Evolutionary conservation across 1,284 basidiomycete species (phyloP).

Genomic region (Mrakiaceae sp.): DNA sequence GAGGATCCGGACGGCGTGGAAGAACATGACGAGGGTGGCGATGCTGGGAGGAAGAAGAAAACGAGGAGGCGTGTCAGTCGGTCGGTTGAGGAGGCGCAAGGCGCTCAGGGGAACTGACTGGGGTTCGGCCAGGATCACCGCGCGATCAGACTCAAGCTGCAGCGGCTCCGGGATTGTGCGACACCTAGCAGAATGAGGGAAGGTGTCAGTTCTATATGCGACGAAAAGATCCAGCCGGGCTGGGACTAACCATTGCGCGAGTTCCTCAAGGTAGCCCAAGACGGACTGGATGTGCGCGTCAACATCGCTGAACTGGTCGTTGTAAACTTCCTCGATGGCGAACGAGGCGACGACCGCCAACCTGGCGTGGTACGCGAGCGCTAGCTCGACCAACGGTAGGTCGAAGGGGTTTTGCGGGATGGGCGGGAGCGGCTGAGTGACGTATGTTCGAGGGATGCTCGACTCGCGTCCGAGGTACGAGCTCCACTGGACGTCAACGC

Average conservation of each 20-base stretch:
- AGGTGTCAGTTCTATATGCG: no score
- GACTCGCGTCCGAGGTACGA: not conserved
- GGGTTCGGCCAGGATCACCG: not conserved
- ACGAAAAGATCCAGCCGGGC: no score
- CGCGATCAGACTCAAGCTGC: not conserved
- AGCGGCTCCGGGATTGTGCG: not conserved
- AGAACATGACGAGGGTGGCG: not conserved
- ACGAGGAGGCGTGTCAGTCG: not conserved
- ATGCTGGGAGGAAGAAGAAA: not conserved
- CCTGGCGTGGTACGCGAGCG: not conserved
- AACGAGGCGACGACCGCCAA: not conserved
- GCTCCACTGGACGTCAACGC: not conserved
- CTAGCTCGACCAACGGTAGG: not conserved
- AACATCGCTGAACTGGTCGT: not conserved
- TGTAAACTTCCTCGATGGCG: not conserved
- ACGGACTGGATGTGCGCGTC: not conserved
- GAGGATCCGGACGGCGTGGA: not conserved
- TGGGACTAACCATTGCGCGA: not conserved
- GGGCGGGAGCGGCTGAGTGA: not conserved
- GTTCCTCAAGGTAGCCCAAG: not conserved
- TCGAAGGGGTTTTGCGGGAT: not conserved
- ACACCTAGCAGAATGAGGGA: not conserved
- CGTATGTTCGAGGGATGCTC: not conserved
- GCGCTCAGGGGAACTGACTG: not conserved
- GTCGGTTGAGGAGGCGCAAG: not conserved